Base-by-base conservation (phyloP, 768 basidiomycete genomes). In the Dentipellis sp. region DNA sequence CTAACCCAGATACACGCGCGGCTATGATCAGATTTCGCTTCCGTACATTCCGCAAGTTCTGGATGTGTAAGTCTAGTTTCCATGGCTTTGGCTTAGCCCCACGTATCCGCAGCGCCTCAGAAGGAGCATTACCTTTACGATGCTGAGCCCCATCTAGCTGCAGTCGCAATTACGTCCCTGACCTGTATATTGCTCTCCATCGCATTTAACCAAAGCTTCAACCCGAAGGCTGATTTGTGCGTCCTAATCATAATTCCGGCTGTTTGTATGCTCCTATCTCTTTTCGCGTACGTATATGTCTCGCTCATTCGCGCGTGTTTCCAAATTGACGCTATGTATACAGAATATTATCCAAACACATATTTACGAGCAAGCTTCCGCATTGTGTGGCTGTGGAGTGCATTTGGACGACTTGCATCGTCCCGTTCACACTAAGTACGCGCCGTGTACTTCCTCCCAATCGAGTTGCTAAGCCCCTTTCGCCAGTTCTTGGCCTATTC, bases 21-120 rank as follows among this genome's bases (percentile, higher is more conserved):
- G 29, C 29, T 29, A 50, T 50, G 48, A 10, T 22, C 48, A 50
- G 23, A 54, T 22, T 59, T 55, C 52, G 58, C 19, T 61, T 61
- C 40, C 53, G 60, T 17, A 38, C 59, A n/a, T 57, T 62, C 54
- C 60, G 60, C 42, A 62, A 62, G 59, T 56, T 56, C 39, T 62
- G 60, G 42, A 14, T 62, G 12, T 50, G 60, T 62, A 11, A 34
- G 60, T 59, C 10, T 39, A 7, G n/a, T 12, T 2, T 10, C 17
- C 1, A 3, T 6, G 2, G 11, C 19, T 38, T 9, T 54, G 17
- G 10, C 11, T 11, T 45, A 14, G 9, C 16, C 40, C 35, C 14
- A 1, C 0, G 42, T 23, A 16, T n/a, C 14, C 17, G 39, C 46
- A 10, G 5, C 52, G 42, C 47, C 42, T 22, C 10, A 19, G 14